Percentiles rank a stretch among this genome's conserved stretches.
These are phyloP conservation scores for Ceratobasidium sp. DNA, from an alignment of 1,284 basidiomycete species.

Conservation along the genomic window DNA sequence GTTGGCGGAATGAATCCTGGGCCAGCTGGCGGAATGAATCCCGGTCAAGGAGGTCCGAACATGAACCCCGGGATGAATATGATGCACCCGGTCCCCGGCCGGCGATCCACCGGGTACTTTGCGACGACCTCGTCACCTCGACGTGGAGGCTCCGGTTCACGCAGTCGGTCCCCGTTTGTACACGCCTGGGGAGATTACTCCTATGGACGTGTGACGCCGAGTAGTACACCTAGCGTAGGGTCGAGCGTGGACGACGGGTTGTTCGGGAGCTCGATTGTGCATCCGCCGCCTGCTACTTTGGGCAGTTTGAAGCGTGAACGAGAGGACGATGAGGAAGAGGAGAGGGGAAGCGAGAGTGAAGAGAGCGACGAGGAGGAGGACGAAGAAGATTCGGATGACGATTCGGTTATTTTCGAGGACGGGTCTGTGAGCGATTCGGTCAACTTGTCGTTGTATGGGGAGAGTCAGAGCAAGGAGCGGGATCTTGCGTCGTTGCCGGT, in stretches of 20 bases:
- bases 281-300: background rate
- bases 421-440: conserved; percentile 39
- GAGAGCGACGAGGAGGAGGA: conserved; percentile 18
- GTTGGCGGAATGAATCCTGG: too few species aligned
- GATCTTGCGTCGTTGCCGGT: background rate
- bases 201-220: conserved; percentile 3
- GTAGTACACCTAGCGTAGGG: conserved; percentile 30
- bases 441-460: conserved; percentile 30
- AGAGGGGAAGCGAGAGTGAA: background rate
- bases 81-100: conserved; percentile 16
- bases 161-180: conserved; percentile 5
- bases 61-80: background rate
- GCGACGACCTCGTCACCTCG: background rate
- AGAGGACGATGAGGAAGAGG: conserved; percentile 10
- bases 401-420: conserved; percentile 42
- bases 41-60: too few species aligned
- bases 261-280: background rate
- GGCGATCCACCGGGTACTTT: conserved; percentile 12
- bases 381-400: conserved; percentile 37
- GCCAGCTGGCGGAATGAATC: background rate
- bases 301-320: conserved; percentile 21
- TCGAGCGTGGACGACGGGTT: background rate
- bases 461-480: conserved; percentile 13
- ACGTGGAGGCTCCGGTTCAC: background rate
- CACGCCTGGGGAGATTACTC: background rate